Evolutionary conservation across 768 basidiomycete genomes (phyloP), one percentile per base, ranked within the genome.

Genomic region (Serendipita sp.): DNA sequence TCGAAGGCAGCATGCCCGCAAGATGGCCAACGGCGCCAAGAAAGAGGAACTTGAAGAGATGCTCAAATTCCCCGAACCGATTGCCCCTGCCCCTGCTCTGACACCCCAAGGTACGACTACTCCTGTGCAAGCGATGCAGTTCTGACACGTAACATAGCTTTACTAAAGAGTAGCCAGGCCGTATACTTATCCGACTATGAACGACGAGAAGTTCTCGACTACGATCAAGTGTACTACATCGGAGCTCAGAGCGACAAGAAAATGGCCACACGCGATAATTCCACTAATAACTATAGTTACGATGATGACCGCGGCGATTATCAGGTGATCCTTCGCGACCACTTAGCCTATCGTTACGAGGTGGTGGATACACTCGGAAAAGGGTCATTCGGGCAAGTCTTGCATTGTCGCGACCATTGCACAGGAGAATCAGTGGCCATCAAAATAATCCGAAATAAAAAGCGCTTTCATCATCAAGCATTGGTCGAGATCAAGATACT

Each of bases 361-460:
- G 76, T 97, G 63, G 79, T 91, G 61, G 90, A 87, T 67, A 87
- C 89, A 2, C 83, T 98, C 42, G 96, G 96, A 51, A 98, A 98
- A 74, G 96, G 96, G 42, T 97, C 95, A 5, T 99, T 99, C 68
- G 96, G 96, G 17, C 96, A 98, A 71, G 96, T 99, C 14, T 73
- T 97, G 20, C 86, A 90, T 70, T 97, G 95, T 72, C 85, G 95
- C 43, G 96, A 98, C 74, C 90, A 98, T 71, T 84, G 83, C 69
- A 92, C 93, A 13, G 96, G 96, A 9, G 82, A 89, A 68, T 93
- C 91, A n/a, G 90, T 98, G 9, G 96, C 96, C 17, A 85, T 99
- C 76, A 99, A 99, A 79, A 98, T 99, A 65, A 98, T 99, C 68
- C 84, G 96, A 42, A 98, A 98, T 77, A 98, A 97, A 79, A 97